Conservation (phyloP, 225 moss, liverwort and hornwort species). For the Polytrichum formosum region DNA sequence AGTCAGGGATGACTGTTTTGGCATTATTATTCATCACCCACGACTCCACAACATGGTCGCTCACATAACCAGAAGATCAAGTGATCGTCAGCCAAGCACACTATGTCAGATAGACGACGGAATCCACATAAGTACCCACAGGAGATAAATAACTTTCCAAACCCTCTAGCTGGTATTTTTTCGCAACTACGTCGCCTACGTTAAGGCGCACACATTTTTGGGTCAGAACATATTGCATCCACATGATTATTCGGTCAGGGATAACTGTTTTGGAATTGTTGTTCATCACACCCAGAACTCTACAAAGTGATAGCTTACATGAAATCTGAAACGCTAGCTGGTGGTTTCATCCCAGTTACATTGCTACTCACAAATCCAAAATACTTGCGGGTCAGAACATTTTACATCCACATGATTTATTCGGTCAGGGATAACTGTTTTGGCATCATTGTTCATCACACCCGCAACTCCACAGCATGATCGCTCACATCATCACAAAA, state of each 20-base stretch:
- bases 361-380: neutral
- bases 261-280: neutral
- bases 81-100: too few relatives aligned
- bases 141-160: too few relatives aligned
- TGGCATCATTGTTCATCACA: neutral
- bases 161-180: too few relatives aligned
- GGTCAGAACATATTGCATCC: neutral
- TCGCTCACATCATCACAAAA: neutral
- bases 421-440: conserved; percentile 4
- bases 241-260: neutral
- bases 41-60: too few relatives aligned
- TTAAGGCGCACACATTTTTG: too few relatives aligned
- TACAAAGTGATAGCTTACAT: neutral
- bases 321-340: neutral
- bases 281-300: neutral
- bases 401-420: neutral
- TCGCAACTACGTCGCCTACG: too few relatives aligned
- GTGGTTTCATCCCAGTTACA: neutral
- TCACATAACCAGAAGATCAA: too few relatives aligned
- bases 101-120: too few relatives aligned
- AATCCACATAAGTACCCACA: too few relatives aligned
- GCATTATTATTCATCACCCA: too few relatives aligned
- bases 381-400: neutral
- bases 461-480: neutral
- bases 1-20: too few relatives aligned